Evolutionary conservation across 2,329 filamentous ascomycete genomes (phyloP), one percentile per base, ranked within the genome.

Genomic region (Colletotrichum lentis): DNA sequence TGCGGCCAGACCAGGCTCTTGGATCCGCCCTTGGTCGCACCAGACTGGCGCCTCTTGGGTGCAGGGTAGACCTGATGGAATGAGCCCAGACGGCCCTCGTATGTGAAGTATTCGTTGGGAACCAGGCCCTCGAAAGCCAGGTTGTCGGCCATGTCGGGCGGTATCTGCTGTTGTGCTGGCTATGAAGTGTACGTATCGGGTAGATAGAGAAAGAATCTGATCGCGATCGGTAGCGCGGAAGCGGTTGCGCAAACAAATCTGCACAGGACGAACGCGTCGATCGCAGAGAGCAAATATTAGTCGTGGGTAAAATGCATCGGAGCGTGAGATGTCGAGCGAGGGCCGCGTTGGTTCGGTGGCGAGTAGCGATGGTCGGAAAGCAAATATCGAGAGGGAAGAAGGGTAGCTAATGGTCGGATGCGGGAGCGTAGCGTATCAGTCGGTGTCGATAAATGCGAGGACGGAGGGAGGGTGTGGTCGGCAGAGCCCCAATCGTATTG

Each of bases 1-100:
- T 97, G 93, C 24, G 95, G 94, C 96, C 96, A 99, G 77, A 86
- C 82, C 54, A 86, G 80, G 61, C 83, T 76, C 76, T 90, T 90
- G 66, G 81, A 35, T 35, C 7, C 76, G 50, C 81, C 82, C 75
- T 86, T 86, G 69, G 85, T 85, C 69, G 88, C 83, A 67, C 84
- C 87, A 14, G 92, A 96, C 37, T 86, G 84, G 76, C 92, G 86
- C 74, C 92, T 89, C 78, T 93, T 93, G 47, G 85, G 80, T 44
- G 86, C 81, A 14, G 86, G 85, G 62, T 91, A 85, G 3, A 87
- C 79, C 62, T 83, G 83, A 58, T 91, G 86, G 78, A 98, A 99
- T 12, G 93, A 95, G 39, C 89, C 89, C 43, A 97, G 81, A 55
- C 96, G 92, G 73, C 89, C 90, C 71, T 93, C 89, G 72, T 89